Evolutionary conservation across 176 grass and related monocot genomes (phyloP).

Genomic region (Alopecurus myosuroides): DNA sequence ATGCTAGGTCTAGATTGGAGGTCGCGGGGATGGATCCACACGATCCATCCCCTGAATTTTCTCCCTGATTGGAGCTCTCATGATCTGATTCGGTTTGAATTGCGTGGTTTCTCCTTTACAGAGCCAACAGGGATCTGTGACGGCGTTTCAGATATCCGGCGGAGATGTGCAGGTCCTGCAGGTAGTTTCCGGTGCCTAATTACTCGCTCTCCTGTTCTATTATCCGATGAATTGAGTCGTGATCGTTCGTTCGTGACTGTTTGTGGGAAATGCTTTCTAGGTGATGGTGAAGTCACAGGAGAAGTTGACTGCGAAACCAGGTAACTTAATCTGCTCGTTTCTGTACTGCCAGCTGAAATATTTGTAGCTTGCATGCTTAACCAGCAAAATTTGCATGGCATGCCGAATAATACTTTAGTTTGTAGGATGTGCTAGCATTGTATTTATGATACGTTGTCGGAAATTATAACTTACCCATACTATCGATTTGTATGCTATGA

Average conservation of each 20-base stretch:
- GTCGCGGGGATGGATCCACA: slow-evolving; percentile 24
- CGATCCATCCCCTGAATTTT: background rate
- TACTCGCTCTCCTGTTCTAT: background rate
- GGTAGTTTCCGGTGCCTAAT: slow-evolving; percentile 40
- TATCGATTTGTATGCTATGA: background rate
- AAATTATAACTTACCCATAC: background rate
- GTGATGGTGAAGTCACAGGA: slow-evolving; percentile 90
- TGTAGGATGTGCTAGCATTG: background rate
- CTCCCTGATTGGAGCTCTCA: background rate
- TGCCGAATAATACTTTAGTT: background rate
- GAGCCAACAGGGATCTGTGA: slow-evolving; percentile 65
- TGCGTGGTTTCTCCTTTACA: slow-evolving; percentile 20
- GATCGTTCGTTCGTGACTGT: slow-evolving; percentile 2
- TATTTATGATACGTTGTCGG: background rate
- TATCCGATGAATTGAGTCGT: background rate
- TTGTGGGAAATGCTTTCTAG: slow-evolving; percentile 35
- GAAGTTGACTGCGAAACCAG: slow-evolving; percentile 80
- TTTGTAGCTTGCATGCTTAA: background rate
- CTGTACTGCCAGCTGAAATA: slow-evolving; percentile 9
- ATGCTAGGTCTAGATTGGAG: slow-evolving; percentile 35
- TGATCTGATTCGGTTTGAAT: slow-evolving; percentile 27
- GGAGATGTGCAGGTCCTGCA: slow-evolving; percentile 92
- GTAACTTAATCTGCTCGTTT: slow-evolving; percentile 26
- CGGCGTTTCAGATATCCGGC: slow-evolving; percentile 92
- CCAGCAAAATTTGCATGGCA: background rate